phyloP scores from a whole-genome alignment of 2,329 filamentous ascomycete genomes.

The Ascochyta pisi region DNA sequence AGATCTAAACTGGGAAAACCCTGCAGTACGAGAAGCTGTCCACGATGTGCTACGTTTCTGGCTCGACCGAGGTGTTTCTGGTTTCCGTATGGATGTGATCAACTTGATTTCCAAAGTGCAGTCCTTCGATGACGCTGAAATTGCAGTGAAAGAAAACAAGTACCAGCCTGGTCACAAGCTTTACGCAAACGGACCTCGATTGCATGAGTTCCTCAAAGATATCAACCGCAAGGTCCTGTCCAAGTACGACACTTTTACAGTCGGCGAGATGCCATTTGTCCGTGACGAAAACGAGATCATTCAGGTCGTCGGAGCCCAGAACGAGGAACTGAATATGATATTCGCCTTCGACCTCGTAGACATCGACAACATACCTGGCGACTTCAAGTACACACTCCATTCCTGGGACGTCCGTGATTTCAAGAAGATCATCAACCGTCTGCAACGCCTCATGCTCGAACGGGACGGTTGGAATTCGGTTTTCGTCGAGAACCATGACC shows the following conservation, averaged over 20 bases:
- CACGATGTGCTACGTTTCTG: slow-evolving; percentile 79
- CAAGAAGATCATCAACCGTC: slow-evolving; percentile 41
- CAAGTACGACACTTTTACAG: slow-evolving; percentile 69
- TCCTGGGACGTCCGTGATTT: slow-evolving; percentile 45
- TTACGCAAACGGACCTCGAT: slow-evolving; percentile 70
- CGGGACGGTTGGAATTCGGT: slow-evolving; percentile 56
- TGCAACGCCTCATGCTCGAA: slow-evolving; percentile 49
- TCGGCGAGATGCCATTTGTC: slow-evolving; percentile 68
- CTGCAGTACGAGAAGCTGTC: slow-evolving; percentile 69
- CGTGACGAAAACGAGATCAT: slow-evolving; percentile 57
- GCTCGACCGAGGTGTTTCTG: slow-evolving; percentile 71
- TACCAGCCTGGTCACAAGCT: slow-evolving; percentile 58
- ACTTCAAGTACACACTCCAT: slow-evolving; percentile 46
- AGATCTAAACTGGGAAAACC: slow-evolving; percentile 83
- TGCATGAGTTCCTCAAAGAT: slow-evolving; percentile 73
- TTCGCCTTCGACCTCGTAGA: slow-evolving; percentile 61
- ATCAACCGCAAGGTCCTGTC: slow-evolving; percentile 66
- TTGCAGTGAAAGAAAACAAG: slow-evolving; percentile 40
- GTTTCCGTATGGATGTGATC: slow-evolving; percentile 53
- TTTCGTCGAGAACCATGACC: slow-evolving; percentile 62
- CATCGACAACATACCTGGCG: slow-evolving; percentile 46
- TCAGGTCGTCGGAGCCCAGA: slow-evolving; percentile 52
- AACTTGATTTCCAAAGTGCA: slow-evolving; percentile 48
- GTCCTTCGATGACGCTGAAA: slow-evolving; percentile 36
- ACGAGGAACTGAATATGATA: slow-evolving; percentile 70